Base-by-base conservation (phyloP, 345 rosid genomes). In the Stellera chamaejasme region DNA sequence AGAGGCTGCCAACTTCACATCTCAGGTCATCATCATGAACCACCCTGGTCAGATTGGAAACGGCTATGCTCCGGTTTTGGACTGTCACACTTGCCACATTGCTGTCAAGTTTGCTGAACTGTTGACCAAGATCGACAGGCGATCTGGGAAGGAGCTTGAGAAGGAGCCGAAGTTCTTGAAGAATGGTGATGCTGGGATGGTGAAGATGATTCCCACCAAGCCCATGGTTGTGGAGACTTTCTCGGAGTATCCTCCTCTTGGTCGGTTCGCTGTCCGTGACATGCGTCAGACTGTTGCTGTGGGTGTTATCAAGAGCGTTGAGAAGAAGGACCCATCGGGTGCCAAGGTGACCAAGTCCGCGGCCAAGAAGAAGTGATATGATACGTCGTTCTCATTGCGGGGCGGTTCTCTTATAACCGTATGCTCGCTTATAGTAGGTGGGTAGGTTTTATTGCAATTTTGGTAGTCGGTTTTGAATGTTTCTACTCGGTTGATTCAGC, bases 151-250 rank as follows among this genome's bases (percentile, higher is more conserved):
- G 43, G 71, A 67, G 61, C 61, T 67, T 13, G 71, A 67, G 66
- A 67, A 67, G 62, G 71, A 61, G 48, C 71, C 71, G 6, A 67
- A 67, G 42, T 67, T 67, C 52, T 61, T 67, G 71, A 67, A 67
- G 61, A 67, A 67, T 7, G 71, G 71, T 50, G 71, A 67, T 55
- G 71, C 71, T 3, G 71, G 71, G 11, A 13, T 60, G 4, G 56
- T 67, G 14, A 67, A 67, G 71, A 67, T 67, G 71, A 3, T 60
- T 55, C 71, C 71, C 13, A 60, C 71, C 56, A 67, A 67, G 56
- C 71, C 71, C 4, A 67, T 67, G 71, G 66, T 67, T 49, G 71
- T 67, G 13, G 71, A 67, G 47, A 67, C 71, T 48, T 67, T 67
- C 61, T 49, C 66, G 0, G 48, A 10, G 43, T 67, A 61, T 16